Evolutionary conservation across 2,329 filamentous ascomycete species (phyloP).

Genomic region (Rhynchosporium secalis): DNA sequence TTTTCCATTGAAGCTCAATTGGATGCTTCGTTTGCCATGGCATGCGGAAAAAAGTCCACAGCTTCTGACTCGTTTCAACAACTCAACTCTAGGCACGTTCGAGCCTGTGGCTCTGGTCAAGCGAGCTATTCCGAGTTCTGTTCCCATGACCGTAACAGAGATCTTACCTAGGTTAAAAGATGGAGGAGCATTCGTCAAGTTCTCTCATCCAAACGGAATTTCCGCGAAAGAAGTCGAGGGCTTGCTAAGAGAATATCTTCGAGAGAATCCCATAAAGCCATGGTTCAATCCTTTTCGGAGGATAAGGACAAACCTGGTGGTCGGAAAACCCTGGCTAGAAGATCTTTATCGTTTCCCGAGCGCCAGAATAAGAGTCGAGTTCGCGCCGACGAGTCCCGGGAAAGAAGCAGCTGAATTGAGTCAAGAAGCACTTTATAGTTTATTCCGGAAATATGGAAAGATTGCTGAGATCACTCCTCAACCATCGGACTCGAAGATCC

Average conservation of each 20-base stretch:
- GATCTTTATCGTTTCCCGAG: constrained; percentile 84
- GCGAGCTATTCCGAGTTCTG: constrained; percentile 61
- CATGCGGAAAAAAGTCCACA: constrained; percentile 46
- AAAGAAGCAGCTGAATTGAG: constrained; percentile 73
- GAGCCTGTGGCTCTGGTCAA: constrained; percentile 57
- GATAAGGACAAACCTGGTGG: constrained; percentile 71
- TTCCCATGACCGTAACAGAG: constrained; percentile 72
- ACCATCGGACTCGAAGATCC: constrained; percentile 79
- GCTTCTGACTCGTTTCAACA: constrained; percentile 53
- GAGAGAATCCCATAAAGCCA: constrained; percentile 72
- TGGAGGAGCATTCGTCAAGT: constrained; percentile 91
- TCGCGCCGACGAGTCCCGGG: constrained; percentile 72
- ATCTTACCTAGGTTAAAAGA: constrained; percentile 85
- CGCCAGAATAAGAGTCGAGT: constrained; percentile 76
- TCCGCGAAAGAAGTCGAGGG: constrained; percentile 58
- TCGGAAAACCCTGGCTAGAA: constrained; percentile 89
- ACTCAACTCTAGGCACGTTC: constrained; percentile 51
- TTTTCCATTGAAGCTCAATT: constrained; percentile 76
- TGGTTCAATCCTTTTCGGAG: constrained; percentile 85
- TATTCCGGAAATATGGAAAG: constrained; percentile 90
- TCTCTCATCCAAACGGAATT: constrained; percentile 53
- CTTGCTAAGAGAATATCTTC: constrained; percentile 61
- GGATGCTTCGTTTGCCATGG: constrained; percentile 56
- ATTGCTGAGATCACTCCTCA: constrained; percentile 82
- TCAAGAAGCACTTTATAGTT: constrained; percentile 81